phyloP scores from a whole-genome alignment of 805 yeast genomes.

The Saturnispora besseyi region DNA sequence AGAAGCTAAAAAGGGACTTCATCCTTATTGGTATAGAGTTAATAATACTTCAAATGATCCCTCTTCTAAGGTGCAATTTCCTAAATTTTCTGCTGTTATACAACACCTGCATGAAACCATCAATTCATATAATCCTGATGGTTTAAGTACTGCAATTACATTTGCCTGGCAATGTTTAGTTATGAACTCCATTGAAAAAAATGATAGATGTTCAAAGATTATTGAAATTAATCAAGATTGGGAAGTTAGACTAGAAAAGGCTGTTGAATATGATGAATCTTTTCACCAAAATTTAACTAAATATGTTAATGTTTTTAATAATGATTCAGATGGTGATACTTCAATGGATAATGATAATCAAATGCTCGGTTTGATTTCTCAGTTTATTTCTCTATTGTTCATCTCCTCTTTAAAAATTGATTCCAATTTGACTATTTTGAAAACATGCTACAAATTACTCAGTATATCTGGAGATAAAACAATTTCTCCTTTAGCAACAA shows the following conservation, averaged over 20 bases:
- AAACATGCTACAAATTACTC: slow-evolving; percentile 18
- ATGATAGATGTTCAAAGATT: slow-evolving; percentile 34
- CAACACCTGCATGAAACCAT: slow-evolving; percentile 26
- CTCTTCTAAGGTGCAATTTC: slow-evolving; percentile 34
- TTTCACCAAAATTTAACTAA: slow-evolving; percentile 31
- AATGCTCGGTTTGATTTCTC: background rate
- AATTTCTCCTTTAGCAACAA: background rate
- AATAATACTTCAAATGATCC: background rate
- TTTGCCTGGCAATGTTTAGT: slow-evolving; percentile 54
- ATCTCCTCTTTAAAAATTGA: background rate
- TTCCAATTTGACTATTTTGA: slow-evolving; percentile 10
- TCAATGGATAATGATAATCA: slow-evolving; percentile 4
- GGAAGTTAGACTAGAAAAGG: slow-evolving; percentile 59
- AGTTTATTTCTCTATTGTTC: background rate
- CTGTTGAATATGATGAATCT: slow-evolving; percentile 49
- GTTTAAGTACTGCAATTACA: slow-evolving; percentile 33
- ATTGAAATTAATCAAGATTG: slow-evolving; percentile 66
- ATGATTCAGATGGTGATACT: slow-evolving; percentile 15
- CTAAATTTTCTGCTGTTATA: slow-evolving; percentile 37
- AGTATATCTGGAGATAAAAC: slow-evolving; percentile 15
- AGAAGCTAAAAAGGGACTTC: slow-evolving; percentile 70
- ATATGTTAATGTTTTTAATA: slow-evolving; percentile 11
- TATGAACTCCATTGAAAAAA: slow-evolving; percentile 50
- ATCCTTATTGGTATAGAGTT: slow-evolving; percentile 72
- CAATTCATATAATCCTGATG: slow-evolving; percentile 2